Conservation (phyloP, 176 grass and related monocot genomes). For the Oryza meridionalis region DNA sequence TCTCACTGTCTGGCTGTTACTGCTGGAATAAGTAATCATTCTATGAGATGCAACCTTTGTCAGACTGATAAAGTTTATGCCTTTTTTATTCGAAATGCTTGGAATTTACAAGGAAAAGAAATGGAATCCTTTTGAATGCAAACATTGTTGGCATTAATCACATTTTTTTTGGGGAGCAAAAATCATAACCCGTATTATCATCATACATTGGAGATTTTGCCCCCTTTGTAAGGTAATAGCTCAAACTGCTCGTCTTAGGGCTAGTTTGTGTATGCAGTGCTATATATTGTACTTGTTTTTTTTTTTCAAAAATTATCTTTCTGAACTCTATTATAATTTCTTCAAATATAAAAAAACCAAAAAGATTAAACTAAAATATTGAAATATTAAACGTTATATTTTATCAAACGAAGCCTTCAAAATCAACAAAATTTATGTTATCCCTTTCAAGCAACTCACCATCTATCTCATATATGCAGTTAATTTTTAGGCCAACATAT, state of each 20-base stretch:
- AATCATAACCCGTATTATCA: not conserved
- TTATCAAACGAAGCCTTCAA: too few species aligned
- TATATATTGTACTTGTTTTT: too few species aligned
- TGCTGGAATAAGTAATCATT: not conserved
- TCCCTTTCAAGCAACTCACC: not conserved
- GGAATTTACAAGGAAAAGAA: not conserved
- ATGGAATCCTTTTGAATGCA: not conserved
- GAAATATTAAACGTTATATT: too few species aligned
- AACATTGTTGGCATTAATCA: not conserved
- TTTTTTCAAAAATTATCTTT: too few species aligned
- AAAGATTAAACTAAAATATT: too few species aligned
- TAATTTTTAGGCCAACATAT: too few species aligned
- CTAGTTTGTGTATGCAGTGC: too few species aligned
- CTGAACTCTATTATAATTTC: too few species aligned
- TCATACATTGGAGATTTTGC: not conserved
- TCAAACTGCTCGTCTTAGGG: too few species aligned
- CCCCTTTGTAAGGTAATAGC: too few species aligned
- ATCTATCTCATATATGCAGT: too few species aligned
- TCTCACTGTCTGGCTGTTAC: not conserved
- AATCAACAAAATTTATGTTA: not conserved
- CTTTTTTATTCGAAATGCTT: not conserved
- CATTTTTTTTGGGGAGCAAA: not conserved
- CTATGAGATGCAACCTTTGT: not conserved
- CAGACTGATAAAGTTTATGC: not conserved
- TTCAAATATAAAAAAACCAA: too few species aligned